phyloP scores from a whole-genome alignment of 805 yeast species.

The Monosporozyma aquatica region DNA sequence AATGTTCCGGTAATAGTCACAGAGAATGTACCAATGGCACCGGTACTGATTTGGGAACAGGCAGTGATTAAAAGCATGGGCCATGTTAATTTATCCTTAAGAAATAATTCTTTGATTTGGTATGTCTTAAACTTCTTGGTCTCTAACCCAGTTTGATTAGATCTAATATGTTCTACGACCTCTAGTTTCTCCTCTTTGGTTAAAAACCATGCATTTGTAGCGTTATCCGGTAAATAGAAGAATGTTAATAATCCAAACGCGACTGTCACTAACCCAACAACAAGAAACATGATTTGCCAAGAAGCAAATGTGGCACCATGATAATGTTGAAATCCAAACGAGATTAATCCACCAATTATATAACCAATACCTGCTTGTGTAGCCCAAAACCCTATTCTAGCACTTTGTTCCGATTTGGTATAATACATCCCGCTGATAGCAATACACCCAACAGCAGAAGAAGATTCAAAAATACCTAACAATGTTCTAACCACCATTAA shows the following conservation, averaged over 20 bases:
- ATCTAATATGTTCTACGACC: conserved; percentile 39
- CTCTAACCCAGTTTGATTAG: conserved; percentile 44
- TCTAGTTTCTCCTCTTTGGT: conserved; percentile 35
- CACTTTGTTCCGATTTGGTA: conserved; percentile 42
- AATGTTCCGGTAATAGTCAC: conserved; percentile 42
- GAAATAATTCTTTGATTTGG: conserved; percentile 40
- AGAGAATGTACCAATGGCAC: conserved; percentile 45
- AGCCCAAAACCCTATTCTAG: conserved; percentile 48
- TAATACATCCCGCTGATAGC: conserved; percentile 57
- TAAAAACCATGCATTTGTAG: conserved; percentile 33
- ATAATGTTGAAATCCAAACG: conserved; percentile 48
- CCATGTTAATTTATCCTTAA: conserved; percentile 42
- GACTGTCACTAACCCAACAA: conserved; percentile 46
- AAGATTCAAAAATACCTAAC: conserved; percentile 46
- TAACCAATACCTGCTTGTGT: conserved; percentile 45
- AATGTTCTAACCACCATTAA: conserved; percentile 47
- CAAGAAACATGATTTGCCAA: conserved; percentile 55
- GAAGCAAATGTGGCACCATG: conserved; percentile 35
- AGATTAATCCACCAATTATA: conserved; percentile 38
- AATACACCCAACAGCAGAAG: conserved; percentile 48
- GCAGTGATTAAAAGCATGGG: conserved; percentile 40
- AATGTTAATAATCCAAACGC: conserved; percentile 39
- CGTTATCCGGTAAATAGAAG: conserved; percentile 44
- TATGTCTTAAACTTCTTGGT: conserved; percentile 36
- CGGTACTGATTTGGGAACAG: conserved; percentile 40